A percentile compares a stretch with the other conserved stretches of the same genome.
phyloP scores from a whole-genome alignment of 2,329 filamentous ascomycete genomes.

The Fusarium buxicola region DNA sequence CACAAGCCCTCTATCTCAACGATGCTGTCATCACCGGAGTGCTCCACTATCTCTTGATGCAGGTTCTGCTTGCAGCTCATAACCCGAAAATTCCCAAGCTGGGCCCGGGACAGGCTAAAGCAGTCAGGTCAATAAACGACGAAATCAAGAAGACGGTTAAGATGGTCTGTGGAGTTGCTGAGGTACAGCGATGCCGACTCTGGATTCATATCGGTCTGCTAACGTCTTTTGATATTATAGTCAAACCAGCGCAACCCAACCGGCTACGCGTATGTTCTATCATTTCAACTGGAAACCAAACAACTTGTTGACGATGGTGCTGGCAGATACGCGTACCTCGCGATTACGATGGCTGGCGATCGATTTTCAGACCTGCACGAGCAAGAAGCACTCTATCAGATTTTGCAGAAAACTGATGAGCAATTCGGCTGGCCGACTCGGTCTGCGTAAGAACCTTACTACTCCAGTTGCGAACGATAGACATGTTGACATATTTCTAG shows the following conservation, averaged over 20 bases:
- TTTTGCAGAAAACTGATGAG: constrained; percentile 49
- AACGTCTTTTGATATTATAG: constrained; percentile 6
- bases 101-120: constrained; percentile 42
- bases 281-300: too few species aligned
- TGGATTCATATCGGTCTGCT: background rate
- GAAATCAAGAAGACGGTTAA: constrained; percentile 47
- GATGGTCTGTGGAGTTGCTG: constrained; percentile 46
- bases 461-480: rapidly evolving
- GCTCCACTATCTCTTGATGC: constrained; percentile 45
- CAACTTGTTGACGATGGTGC: background rate
- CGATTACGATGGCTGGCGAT: constrained; percentile 52
- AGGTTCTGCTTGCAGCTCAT: constrained; percentile 46
- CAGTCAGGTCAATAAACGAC: constrained; percentile 42
- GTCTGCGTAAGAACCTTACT: constrained; percentile 38
- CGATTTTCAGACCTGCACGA: constrained; percentile 52
- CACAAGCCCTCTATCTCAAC: constrained; percentile 44
- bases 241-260: constrained; percentile 41
- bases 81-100: constrained; percentile 45
- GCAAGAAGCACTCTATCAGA: constrained; percentile 52
- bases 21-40: constrained; percentile 46
- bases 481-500: constrained; percentile 18
- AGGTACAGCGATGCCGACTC: constrained; percentile 23
- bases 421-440: constrained; percentile 47
- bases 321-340: constrained; percentile 44
- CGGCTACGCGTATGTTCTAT: constrained; percentile 32